Base-by-base conservation (phyloP, 2,329 filamentous ascomycete species). In the Exserohilum rostratum region DNA sequence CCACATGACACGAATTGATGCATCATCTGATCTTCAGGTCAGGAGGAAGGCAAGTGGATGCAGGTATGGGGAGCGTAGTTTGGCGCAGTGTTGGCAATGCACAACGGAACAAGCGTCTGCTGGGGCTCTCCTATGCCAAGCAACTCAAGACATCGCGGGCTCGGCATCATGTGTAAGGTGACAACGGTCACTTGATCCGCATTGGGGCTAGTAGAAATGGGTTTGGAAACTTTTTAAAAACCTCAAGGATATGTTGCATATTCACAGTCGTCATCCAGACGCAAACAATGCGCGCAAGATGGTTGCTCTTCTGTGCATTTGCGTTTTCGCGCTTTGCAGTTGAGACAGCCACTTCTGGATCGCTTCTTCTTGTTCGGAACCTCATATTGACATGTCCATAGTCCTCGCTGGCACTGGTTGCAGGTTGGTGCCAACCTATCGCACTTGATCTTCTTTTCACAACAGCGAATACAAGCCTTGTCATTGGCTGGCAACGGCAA, bases 251-350 rank as follows among this genome's bases (percentile, higher is more conserved):
- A 50, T n/a, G 64, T 52, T 4, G 61, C 53, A 30, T 73, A 71
- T 37, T 62, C 54, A 51, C 69, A 73, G 39, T 67, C 64, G 25
- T 69, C 66, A 22, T 68, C 64, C 5, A 69, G 12, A 25, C 64
- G 71, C 27, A 71, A 43, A 42, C 68, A 73, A 48, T 71, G 57
- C 2, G 67, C 63, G 52, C 70, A 71, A 1, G 55, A 65, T 6
- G 69, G 71, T 25, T 56, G 63, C 39, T 70, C 68, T 62, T 74
- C 67, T 15, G 65, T 68, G 39, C 70, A 73, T 50, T 72, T 69
- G 6, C 70, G 64, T 57, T 53, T 70, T 46, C 68, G 55, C 38
- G 62, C 57, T 15, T 64, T 62, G 50, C 67, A 72, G n/a, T 69
- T 70, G 25, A 66, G 34, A 40, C 70, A 71, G 34, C 68, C 70